These are phyloP conservation scores for Solanum aculeatissimum DNA, from an alignment of 305 asterid species.

Conservation along the genomic window DNA sequence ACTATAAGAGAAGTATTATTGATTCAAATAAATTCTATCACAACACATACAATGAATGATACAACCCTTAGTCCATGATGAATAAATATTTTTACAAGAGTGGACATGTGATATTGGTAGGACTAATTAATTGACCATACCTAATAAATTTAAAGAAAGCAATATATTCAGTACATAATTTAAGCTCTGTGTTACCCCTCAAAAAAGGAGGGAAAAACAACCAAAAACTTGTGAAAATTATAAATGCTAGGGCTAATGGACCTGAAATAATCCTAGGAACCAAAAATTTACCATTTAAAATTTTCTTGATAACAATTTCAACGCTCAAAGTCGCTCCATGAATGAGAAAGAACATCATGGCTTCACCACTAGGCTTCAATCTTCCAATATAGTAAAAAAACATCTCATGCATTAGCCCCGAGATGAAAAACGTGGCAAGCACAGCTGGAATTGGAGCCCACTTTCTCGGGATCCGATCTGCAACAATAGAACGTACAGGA, in stretches of 20 bases:
- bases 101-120: constrained; percentile 4
- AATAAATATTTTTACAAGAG: neutral
- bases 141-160: constrained; percentile 11
- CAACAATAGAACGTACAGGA: neutral
- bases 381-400: constrained; percentile 32
- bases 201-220: constrained; percentile 44
- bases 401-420: constrained; percentile 57
- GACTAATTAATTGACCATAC: constrained; percentile 6
- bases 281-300: neutral
- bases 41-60: neutral
- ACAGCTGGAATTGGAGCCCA: constrained; percentile 24
- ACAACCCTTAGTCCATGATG: neutral
- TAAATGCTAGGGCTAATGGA: constrained; percentile 6
- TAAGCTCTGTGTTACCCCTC: constrained; percentile 21
- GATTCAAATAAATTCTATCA: neutral
- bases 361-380: constrained; percentile 23
- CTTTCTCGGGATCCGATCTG: neutral
- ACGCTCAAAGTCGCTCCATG: constrained; percentile 27
- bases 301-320: constrained; percentile 17
- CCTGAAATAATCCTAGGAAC: constrained; percentile 24
- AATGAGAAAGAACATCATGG: constrained; percentile 24
- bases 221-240: constrained; percentile 31
- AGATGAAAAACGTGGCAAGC: constrained; percentile 32
- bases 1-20: too few species aligned
- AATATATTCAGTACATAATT: constrained; percentile 6